Percentiles rank a stretch among this genome's conserved stretches.
These are phyloP conservation scores for Cicer arietinum DNA, from an alignment of 306 rosid species.

Conservation along the genomic window DNA sequence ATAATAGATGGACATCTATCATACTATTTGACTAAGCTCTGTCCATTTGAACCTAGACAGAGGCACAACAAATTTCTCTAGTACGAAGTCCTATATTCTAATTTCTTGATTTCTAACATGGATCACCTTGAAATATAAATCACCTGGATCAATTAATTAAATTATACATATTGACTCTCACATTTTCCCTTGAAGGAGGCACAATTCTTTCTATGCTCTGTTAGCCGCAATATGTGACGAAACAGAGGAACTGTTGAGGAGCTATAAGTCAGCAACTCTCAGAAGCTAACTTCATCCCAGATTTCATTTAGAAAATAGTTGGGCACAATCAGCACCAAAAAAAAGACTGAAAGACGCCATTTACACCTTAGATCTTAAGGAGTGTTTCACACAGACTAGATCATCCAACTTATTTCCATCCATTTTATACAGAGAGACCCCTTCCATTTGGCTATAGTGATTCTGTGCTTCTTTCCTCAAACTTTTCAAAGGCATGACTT, in stretches of 20 bases:
- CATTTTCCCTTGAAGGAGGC: slow-evolving; percentile 14
- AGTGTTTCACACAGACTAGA: slow-evolving; percentile 89
- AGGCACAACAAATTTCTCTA: slow-evolving; percentile 36
- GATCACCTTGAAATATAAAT: slow-evolving; percentile 40
- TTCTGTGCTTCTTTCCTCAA: slow-evolving; percentile 80
- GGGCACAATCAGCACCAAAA: slow-evolving; percentile 23
- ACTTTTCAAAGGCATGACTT: slow-evolving; percentile 76
- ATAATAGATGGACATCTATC: slow-evolving; percentile 21
- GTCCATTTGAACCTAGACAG: slow-evolving; percentile 23
- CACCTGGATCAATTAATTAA: slow-evolving; percentile 38
- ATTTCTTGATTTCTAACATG: slow-evolving; percentile 33
- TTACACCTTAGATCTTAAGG: slow-evolving; percentile 59
- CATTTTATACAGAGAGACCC: slow-evolving; percentile 90
- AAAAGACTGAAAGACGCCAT: slow-evolving; percentile 32
- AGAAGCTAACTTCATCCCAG: slow-evolving; percentile 42
- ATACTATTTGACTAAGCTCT: slow-evolving; percentile 13
- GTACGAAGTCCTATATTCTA: slow-evolving; percentile 35
- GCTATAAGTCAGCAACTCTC: slow-evolving; percentile 5
- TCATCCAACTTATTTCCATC: slow-evolving; percentile 96
- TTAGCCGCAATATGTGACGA: slow-evolving; percentile 32
- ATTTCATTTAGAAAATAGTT: slow-evolving; percentile 29
- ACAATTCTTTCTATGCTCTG: slow-evolving; percentile 38
- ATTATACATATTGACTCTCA: slow-evolving; percentile 22
- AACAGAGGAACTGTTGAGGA: slow-evolving; percentile 24
- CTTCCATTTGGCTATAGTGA: slow-evolving; percentile 79